Percentiles rank a stretch among this genome's conserved stretches.
These are phyloP conservation scores for Neurospora tetraspora DNA, from an alignment of 495 filamentous ascomycete genomes.

Conservation along the genomic window DNA sequence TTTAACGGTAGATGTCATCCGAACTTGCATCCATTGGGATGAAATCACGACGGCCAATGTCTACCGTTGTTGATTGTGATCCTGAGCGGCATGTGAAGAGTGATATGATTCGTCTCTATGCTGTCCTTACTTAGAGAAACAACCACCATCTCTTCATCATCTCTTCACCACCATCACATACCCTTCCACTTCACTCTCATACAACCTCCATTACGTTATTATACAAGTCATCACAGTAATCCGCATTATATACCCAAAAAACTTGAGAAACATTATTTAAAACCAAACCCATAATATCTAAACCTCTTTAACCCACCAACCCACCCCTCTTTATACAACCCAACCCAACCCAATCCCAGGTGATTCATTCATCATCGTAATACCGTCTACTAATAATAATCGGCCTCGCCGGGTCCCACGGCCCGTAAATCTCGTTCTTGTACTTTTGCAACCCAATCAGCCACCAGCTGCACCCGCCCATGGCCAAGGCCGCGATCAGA, in stretches of 20 bases:
- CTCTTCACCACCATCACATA: neutral
- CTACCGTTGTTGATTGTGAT: neutral
- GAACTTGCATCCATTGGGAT: neutral
- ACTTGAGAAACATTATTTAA: neutral
- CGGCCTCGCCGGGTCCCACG: conserved; percentile 93
- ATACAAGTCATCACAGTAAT: neutral
- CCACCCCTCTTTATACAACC: neutral
- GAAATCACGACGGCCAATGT: neutral
- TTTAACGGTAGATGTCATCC: neutral
- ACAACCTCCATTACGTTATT: neutral
- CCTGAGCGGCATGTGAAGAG: neutral
- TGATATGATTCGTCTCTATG: neutral
- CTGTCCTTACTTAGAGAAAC: neutral
- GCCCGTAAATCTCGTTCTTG: conserved; percentile 97
- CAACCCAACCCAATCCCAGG: neutral
- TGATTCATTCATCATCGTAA: conserved; percentile 35
- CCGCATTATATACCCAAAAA: neutral
- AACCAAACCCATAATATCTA: neutral
- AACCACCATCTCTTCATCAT: neutral
- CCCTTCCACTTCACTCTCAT: neutral
- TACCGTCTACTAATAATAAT: conserved; percentile 50
- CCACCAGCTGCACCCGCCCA: conserved; percentile 98
- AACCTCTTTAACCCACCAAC: neutral
- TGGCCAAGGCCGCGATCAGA: conserved; percentile 54
- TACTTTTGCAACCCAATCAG: conserved; percentile 94